Evolutionary conservation across 1,284 basidiomycete species (phyloP).

Genomic region (Gymnopus androsaceus): DNA sequence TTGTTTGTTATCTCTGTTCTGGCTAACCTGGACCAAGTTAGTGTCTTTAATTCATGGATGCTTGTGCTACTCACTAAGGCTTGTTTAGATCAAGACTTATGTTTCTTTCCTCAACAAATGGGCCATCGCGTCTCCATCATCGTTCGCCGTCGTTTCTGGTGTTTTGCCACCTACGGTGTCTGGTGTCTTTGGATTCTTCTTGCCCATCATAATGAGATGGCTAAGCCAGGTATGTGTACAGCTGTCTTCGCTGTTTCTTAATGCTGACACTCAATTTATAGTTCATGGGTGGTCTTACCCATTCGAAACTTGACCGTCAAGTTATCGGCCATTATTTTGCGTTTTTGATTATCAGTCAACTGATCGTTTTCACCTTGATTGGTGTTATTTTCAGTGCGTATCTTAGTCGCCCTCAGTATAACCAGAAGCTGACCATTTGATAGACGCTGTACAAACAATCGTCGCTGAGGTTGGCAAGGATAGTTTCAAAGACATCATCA

Average conservation of each 20-base stretch:
- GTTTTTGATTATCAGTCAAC: constrained; percentile 87
- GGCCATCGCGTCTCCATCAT: constrained; percentile 56
- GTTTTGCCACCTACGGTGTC: constrained; percentile 85
- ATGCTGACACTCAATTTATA: constrained; percentile 27
- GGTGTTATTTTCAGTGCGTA: constrained; percentile 82
- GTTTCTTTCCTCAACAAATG: constrained; percentile 74
- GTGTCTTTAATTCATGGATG: constrained; percentile 27
- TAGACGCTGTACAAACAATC: constrained; percentile 68
- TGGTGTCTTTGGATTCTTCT: constrained; percentile 85
- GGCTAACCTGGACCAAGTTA: constrained; percentile 75
- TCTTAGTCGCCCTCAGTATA: background rate
- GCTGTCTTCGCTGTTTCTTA: background rate
- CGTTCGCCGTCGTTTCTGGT: constrained; percentile 83
- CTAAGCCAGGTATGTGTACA: constrained; percentile 46
- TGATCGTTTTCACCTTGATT: constrained; percentile 90
- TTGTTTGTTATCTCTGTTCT: constrained; percentile 79
- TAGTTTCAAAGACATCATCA: constrained; percentile 68
- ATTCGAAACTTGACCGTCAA: constrained; percentile 82
- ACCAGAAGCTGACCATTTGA: constrained; percentile 7
- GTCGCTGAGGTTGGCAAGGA: constrained; percentile 71
- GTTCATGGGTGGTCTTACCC: constrained; percentile 81
- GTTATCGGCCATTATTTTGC: constrained; percentile 90
- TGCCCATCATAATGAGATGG: constrained; percentile 87
- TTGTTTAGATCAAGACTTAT: constrained; percentile 57
- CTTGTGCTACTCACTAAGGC: background rate